Percentiles rank a stretch among this genome's conserved stretches.
Conservation (phyloP, 2,329 filamentous ascomycete genomes). For the Talaromyces funiculosus region DNA sequence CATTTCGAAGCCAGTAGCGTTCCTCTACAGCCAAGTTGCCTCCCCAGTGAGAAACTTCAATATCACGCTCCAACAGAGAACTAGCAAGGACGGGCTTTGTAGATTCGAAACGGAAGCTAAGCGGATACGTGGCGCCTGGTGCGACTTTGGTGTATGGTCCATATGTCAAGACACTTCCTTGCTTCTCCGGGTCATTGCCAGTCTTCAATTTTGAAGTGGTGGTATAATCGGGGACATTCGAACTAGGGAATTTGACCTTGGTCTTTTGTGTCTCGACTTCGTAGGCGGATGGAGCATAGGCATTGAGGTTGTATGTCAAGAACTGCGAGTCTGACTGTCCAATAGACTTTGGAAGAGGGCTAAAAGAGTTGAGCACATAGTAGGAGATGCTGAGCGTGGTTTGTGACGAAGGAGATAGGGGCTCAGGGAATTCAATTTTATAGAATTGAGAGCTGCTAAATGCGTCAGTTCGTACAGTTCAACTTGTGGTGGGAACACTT, state of each 20-base stretch:
- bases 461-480: not conserved
- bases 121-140: conserved; percentile 67
- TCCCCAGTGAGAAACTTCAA: conserved; percentile 97
- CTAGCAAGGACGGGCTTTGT: conserved; percentile 84
- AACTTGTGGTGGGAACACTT: not conserved
- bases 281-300: conserved; percentile 79
- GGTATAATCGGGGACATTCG: conserved; percentile 79
- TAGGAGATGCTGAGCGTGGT: conserved; percentile 85
- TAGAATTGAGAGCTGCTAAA: conserved; percentile 72
- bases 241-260: conserved; percentile 79
- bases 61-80: conserved; percentile 73
- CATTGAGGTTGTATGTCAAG: conserved; percentile 77
- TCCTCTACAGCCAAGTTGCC: conserved; percentile 95
- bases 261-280: conserved; percentile 90
- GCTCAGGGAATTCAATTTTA: conserved; percentile 68
- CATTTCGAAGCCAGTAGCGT: conserved; percentile 80
- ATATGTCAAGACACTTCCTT: conserved; percentile 81
- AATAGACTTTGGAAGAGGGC: conserved; percentile 74
- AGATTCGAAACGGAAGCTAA: conserved; percentile 86
- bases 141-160: conserved; percentile 77
- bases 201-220: conserved; percentile 57
- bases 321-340: conserved; percentile 82
- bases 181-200: conserved; percentile 68
- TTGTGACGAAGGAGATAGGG: conserved; percentile 70
- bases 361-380: conserved; percentile 70